Evolutionary conservation across 495 filamentous ascomycete genomes (phyloP).

Genomic region (Penicillium tannophilum): DNA sequence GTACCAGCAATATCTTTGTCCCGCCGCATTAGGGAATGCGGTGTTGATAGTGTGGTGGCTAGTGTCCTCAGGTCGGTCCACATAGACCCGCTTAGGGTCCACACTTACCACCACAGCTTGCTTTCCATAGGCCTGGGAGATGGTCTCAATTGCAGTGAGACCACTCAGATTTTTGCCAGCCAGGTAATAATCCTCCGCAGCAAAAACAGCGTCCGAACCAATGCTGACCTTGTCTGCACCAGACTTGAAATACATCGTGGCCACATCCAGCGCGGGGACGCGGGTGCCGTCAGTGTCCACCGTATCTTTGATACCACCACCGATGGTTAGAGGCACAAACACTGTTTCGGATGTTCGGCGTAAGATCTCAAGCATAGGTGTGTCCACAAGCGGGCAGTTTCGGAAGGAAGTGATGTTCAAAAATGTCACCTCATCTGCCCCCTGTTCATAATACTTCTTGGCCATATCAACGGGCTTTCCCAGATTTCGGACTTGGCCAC

Average conservation of each 20-base stretch:
- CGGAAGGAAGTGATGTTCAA: constrained; percentile 98
- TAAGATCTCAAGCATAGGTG: constrained; percentile 94
- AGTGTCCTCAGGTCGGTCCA: constrained; percentile 70
- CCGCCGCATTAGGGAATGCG: constrained; percentile 64
- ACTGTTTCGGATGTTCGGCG: constrained; percentile 84
- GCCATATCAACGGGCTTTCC: constrained; percentile 97
- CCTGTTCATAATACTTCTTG: constrained; percentile 90
- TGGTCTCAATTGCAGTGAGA: constrained; percentile 89
- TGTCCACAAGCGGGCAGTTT: constrained; percentile 86
- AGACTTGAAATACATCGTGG: constrained; percentile 95
- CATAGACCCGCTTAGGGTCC: constrained; percentile 89
- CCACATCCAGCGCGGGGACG: constrained; percentile 85
- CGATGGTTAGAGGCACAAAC: constrained; percentile 96
- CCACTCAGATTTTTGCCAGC: constrained; percentile 68
- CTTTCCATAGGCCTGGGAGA: constrained; percentile 90
- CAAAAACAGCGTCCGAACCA: constrained; percentile 89
- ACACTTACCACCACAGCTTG: constrained; percentile 97
- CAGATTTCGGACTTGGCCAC: constrained; percentile 82
- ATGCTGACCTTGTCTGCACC: constrained; percentile 99
- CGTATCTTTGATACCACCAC: constrained; percentile 91
- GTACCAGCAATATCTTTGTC: constrained; percentile 92
- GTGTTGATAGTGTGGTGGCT: constrained; percentile 78
- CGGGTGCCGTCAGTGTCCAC: constrained; percentile 86
- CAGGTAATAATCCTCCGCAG: constrained; percentile 85
- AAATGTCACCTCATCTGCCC: constrained; percentile 95